Conservation (phyloP, 345 rosid species). For the Eutrema yunnanense region DNA sequence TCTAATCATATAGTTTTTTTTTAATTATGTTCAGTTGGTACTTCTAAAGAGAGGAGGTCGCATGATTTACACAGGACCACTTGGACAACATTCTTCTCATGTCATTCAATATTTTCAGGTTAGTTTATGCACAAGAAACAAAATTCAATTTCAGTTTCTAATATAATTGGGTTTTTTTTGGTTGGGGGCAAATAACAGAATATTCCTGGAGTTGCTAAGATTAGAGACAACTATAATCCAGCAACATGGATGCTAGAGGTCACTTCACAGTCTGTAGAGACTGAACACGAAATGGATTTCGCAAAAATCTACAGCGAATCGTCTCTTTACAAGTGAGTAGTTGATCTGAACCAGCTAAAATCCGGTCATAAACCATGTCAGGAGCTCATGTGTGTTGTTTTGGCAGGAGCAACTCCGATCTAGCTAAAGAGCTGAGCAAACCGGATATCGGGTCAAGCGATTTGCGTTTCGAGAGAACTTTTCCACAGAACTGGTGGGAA, state of each 20-base stretch:
- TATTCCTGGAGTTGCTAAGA: slow-evolving; percentile 52
- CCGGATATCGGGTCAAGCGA: slow-evolving; percentile 46
- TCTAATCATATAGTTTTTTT: neutral
- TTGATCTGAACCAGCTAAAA: neutral
- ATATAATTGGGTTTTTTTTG: neutral
- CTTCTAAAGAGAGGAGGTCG: slow-evolving; percentile 69
- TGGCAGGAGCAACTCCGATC: slow-evolving; percentile 42
- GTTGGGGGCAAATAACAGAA: slow-evolving; percentile 27
- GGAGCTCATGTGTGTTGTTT: neutral
- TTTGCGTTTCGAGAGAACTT: slow-evolving; percentile 48
- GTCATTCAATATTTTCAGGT: slow-evolving; percentile 75
- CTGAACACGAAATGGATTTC: slow-evolving; percentile 58
- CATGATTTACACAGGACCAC: slow-evolving; percentile 58
- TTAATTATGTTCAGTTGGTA: slow-evolving; percentile 40
- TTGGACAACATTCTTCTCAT: slow-evolving; percentile 53
- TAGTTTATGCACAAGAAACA: slow-evolving; percentile 12
- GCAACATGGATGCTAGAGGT: slow-evolving; percentile 83
- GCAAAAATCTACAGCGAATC: slow-evolving; percentile 47
- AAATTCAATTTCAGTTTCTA: neutral
- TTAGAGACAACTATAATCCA: slow-evolving; percentile 63
- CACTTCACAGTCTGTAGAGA: slow-evolving; percentile 54
- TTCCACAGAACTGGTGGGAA: slow-evolving; percentile 50
- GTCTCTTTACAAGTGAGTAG: slow-evolving; percentile 42
- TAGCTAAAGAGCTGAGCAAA: slow-evolving; percentile 41
- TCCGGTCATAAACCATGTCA: neutral